Base-by-base conservation (phyloP, 2,329 filamentous ascomycete species). In the Apiospora rasikravindrae region DNA sequence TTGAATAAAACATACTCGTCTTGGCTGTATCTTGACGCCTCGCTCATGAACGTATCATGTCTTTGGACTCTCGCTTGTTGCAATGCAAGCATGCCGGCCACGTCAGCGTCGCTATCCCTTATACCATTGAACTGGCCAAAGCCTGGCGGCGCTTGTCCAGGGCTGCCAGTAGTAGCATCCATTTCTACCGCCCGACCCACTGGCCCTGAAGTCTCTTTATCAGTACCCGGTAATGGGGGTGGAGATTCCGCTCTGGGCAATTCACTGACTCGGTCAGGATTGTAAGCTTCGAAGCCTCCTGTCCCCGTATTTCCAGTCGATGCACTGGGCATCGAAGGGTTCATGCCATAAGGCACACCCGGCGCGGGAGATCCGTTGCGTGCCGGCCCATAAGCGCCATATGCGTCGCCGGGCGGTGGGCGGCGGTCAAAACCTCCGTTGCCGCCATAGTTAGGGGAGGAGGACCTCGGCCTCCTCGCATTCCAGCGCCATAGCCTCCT, bases 131-230 rank as follows among this genome's bases (percentile, higher is more conserved):
- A 86, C 71, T 86, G 84, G 26, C 83, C 86, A 74, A 83, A 86
- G 19, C 82, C 83, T 51, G 77, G 77, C 19, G 83, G 84, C 2
- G 83, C 74, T 40, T 82, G 83, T 71, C 82, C 80, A n/a, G 87
- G 86, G 70, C 85, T 87, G 51, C 87, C 87, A n/a, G 86, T 85
- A n/a, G 87, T 85, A 45, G 92, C 91, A 80, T 95, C 92, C 93
- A 97, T 95, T 80, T 96, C 94, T 70, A 95, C 88, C 2, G 92
- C 90, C 78, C 92, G 91, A 13, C 91, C 91, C 16, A 91, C 81
- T 45, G 80, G 76, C n/a, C 77, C 74, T 67, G 76, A 70, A 51
- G 67, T 71, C 22, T 81, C 76, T 72, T 83, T 78, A 57, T 84
- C 81, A 66, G 83, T 79, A 51, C 83, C 85, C 3, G 88, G 86